Base-by-base conservation (phyloP, 163 green algal species). In the Trebouxiophyceae sp. region DNA sequence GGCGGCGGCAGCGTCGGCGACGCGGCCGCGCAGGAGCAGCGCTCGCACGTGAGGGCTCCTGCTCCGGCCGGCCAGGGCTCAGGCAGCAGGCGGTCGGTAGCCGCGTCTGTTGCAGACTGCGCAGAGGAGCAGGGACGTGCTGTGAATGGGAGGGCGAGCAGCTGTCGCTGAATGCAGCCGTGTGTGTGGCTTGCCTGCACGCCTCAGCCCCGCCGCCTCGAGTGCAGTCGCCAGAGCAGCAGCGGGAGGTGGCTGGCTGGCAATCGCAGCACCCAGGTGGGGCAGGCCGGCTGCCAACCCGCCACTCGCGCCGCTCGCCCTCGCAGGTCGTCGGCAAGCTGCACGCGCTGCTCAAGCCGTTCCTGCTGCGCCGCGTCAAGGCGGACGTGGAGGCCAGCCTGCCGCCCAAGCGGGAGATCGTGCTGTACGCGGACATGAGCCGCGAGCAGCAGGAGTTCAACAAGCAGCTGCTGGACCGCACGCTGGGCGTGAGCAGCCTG, bases 361-460 rank as follows among this genome's bases (percentile, higher is more conserved):
- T 99, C 69, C 72, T 99, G 73, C 82, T 99, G 71, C 83, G 93
- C 27, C 87, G 93, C 5, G 70, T 98, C 39, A 99, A 99, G 84
- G 77, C 71, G 1, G 93, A 98, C 66, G 92, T 98, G 32, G 83
- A 96, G 77, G 86, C 89, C 27, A 78, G 60, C 63, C 79, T 99
- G 65, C 93, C 93, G 12, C 74, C 72, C 60, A 99, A 99, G 86
- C 86, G 86, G 73, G 92, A 99, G 83, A 72, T 98, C 27, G 60
- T 98, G n/a, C 69, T 99, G 72, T 99, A 97, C 66, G 88, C 93
- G 20, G 55, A 76, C 32, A 97, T 98, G 92, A 90, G 70, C 0
- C 55, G 84, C 22, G 67, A 84, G 62, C 93, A 98, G 84, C 63
- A 68, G 26, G 59, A 86, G 46, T 76, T 98, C 62, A 93, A 96